A percentile compares a stretch with the other conserved stretches of the same genome.
phyloP scores from a whole-genome alignment of 169 alveolate genomes.

The Plasmodium coatneyi region DNA sequence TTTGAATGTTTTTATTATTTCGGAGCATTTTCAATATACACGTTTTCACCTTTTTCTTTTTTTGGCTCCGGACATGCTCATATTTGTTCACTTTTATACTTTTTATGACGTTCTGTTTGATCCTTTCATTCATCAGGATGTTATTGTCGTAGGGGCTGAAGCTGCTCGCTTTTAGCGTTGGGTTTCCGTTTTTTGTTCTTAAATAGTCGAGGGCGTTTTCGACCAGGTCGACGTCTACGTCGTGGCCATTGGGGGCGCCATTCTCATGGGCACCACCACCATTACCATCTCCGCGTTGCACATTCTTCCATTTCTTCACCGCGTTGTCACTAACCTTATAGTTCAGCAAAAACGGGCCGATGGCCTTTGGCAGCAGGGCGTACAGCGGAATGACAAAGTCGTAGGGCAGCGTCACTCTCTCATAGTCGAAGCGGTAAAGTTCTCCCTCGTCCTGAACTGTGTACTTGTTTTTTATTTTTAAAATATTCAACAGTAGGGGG shows the following conservation, averaged over 20 bases:
- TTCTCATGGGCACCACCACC: neutral
- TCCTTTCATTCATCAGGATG: slow-evolving; percentile 59
- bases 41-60: slow-evolving; percentile 38
- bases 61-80: slow-evolving; percentile 64
- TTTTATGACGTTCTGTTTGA: slow-evolving; percentile 55
- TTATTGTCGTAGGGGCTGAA: slow-evolving; percentile 64
- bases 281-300: neutral
- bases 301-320: neutral
- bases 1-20: slow-evolving; percentile 37
- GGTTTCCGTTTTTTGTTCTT: slow-evolving; percentile 29
- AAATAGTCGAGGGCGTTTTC: slow-evolving; percentile 49
- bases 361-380: slow-evolving; percentile 32
- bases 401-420: slow-evolving; percentile 40
- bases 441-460: neutral
- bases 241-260: neutral
- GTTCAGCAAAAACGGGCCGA: slow-evolving; percentile 49
- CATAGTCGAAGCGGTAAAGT: slow-evolving; percentile 36
- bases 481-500: slow-evolving; percentile 28
- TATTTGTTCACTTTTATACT: slow-evolving; percentile 25
- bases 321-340: slow-evolving; percentile 10
- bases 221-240: neutral
- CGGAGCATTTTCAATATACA: slow-evolving; percentile 32
- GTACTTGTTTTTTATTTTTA: slow-evolving; percentile 40
- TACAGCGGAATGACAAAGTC: slow-evolving; percentile 64
- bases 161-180: neutral